These are phyloP conservation scores for Trichosporon faecale DNA, from an alignment of 1,284 basidiomycete species.

Conservation along the genomic window DNA sequence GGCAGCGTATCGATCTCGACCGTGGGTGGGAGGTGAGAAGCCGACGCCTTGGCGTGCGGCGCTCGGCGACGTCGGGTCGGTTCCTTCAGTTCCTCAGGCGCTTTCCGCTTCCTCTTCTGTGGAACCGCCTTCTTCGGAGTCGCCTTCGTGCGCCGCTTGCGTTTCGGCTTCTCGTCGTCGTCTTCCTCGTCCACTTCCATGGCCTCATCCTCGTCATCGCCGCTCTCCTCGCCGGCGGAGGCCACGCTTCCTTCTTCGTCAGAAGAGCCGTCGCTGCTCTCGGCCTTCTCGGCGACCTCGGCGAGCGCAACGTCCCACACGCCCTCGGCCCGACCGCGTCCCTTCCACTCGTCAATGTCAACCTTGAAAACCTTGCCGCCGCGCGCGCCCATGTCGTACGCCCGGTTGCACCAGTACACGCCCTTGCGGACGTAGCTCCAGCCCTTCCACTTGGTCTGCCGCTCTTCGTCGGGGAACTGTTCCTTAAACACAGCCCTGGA, in stretches of 20 bases:
- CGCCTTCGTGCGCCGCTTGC: constrained; percentile 2
- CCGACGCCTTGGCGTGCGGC: constrained; percentile 40
- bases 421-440: constrained; percentile 38
- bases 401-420: constrained; percentile 48
- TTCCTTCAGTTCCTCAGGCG: constrained; percentile 10
- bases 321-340: constrained; percentile 32
- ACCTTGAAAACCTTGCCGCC: constrained; percentile 46
- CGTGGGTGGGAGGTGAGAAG: constrained; percentile 34
- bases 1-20: constrained; percentile 55
- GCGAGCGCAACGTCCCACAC: constrained; percentile 34
- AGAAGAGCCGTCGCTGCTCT: too few relatives aligned
- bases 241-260: constrained; percentile 19
- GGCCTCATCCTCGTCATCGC: constrained; percentile 25
- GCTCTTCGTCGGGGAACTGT: constrained; percentile 33
- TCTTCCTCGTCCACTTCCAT: constrained; percentile 18
- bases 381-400: constrained; percentile 49
- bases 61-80: constrained; percentile 20
- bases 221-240: constrained; percentile 2
- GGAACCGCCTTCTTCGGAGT: constrained; percentile 16
- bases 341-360: constrained; percentile 46
- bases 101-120: constrained; percentile 19
- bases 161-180: constrained; percentile 16
- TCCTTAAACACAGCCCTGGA: constrained; percentile 36
- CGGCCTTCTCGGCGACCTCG: constrained; percentile 24
- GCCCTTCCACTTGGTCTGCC: constrained; percentile 39